phyloP scores from a whole-genome alignment of 139 green algal genomes.

The Asterochloris sp. region DNA sequence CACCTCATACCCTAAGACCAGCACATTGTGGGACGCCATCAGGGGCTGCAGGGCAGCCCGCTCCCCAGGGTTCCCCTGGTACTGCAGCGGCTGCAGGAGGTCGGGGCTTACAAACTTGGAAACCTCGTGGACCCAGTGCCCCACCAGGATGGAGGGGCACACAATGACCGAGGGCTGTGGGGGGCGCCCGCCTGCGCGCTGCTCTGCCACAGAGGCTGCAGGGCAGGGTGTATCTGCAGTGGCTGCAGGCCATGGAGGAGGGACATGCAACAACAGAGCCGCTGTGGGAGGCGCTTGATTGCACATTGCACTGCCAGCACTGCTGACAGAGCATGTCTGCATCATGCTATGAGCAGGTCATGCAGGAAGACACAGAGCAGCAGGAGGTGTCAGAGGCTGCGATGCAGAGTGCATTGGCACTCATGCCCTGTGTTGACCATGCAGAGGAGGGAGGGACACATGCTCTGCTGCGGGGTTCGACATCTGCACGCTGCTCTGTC shows the following conservation, averaged over 20 bases:
- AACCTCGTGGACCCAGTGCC: conserved; percentile 91
- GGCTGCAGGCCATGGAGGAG: conserved; percentile 19
- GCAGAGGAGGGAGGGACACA: no score
- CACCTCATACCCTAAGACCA: conserved; percentile 88
- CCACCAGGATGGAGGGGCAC: conserved; percentile 91
- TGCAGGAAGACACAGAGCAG: no score
- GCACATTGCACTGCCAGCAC: conserved; percentile 6
- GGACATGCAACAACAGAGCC: conserved; percentile 92
- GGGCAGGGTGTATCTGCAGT: background rate
- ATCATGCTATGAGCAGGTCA: background rate
- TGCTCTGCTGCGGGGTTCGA: no score
- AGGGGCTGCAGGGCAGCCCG: conserved; percentile 26
- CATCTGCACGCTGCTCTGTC: background rate
- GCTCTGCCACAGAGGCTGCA: conserved; percentile 24
- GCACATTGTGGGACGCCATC: conserved; percentile 45
- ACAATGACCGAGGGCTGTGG: conserved; percentile 76
- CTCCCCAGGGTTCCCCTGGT: conserved; percentile 59
- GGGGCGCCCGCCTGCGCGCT: background rate
- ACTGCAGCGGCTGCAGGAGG: conserved; percentile 59
- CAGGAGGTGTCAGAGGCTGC: no score
- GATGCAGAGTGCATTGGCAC: no score
- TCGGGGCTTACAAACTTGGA: conserved; percentile 59
- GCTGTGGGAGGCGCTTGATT: conserved; percentile 22
- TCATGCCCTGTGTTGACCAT: no score
- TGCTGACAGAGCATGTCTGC: background rate